Base-by-base conservation (phyloP, 805 yeast species). In the Groenewaldozyma tartarivorans region DNA sequence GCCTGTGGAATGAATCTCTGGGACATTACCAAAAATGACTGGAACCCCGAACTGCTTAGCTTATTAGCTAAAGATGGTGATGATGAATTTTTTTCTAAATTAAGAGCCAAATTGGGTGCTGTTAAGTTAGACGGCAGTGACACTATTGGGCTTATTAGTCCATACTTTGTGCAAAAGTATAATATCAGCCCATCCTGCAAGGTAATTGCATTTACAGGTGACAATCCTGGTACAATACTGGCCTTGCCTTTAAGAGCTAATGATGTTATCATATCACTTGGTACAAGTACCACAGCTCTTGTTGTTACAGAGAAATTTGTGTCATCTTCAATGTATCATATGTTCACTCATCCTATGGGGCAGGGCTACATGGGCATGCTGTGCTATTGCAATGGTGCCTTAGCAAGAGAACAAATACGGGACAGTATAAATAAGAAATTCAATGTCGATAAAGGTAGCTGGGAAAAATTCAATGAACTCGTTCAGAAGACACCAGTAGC, bases 1-100 rank as follows among this genome's bases (percentile, higher is more conserved):
- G 94, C 84, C 1, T 85, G 96, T 62, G 96, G 96, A 7, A 86
- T 86, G 92, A 88, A 88, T 52, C 53, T 87, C 36, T 86, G 84
- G 65, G 88, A 84, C 58, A 72, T 87, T 32, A 48, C 63, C n/a
- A 63, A 72, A 7, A 65, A 69, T 24, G 57, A 67, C 16, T 86
- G 75, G 67, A 68, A 77, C 54, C 72, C 72, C 7, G 68, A 69
- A 11, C 66, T 86, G 31, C 53, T 84, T 18, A 62, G 75, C 1
- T 59, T 62, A 19, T 52, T 63, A 19, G 59, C 63, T 6, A 33
- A 33, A 2, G 49, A 49, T 20, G 19, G 29, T 4, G 44, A 40
- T 20, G 27, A 35, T 4, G n/a, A n/a, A n/a, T n/a, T n/a, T n/a
- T n/a, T n/a, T n/a, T n/a, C n/a, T n/a, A n/a, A n/a, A n/a, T 34